A percentile compares a stretch with the other conserved stretches of the same genome.
These are phyloP conservation scores for Schizothecium vesticola DNA, from an alignment of 495 filamentous ascomycete species.

Conservation along the genomic window DNA sequence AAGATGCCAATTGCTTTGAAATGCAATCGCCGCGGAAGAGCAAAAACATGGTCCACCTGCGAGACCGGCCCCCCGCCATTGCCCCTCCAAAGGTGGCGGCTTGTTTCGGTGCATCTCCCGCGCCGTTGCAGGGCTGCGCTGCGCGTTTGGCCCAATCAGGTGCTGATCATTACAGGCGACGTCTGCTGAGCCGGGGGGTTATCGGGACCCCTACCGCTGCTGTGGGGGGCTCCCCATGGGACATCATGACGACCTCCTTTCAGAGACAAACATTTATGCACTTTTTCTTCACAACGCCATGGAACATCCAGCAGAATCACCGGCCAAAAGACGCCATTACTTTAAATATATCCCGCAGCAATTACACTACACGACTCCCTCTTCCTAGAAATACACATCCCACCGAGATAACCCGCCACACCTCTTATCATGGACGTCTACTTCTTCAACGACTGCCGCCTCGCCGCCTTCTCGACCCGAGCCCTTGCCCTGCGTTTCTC, in stretches of 20 bases:
- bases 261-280: background rate
- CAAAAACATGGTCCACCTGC: background rate
- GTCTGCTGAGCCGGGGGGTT: background rate
- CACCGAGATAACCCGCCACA: no score
- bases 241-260: background rate
- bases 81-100: conserved; percentile 8
- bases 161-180: background rate
- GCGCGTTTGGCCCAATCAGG: background rate
- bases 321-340: background rate
- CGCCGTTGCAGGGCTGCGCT: background rate
- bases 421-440: background rate
- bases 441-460: background rate
- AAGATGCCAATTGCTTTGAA: conserved; percentile 3
- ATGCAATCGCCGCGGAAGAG: background rate
- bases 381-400: background rate
- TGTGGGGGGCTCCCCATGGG: background rate
- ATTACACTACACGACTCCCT: no score
- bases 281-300: background rate
- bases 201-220: background rate
- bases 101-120: background rate
- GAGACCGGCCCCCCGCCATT: conserved; percentile 7
- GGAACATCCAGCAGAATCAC: background rate
- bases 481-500: conserved; percentile 4
- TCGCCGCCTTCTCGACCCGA: background rate
- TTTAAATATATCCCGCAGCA: background rate